Conservation (phyloP, 441 rosid genomes). For the Euphorbia celastroides region DNA sequence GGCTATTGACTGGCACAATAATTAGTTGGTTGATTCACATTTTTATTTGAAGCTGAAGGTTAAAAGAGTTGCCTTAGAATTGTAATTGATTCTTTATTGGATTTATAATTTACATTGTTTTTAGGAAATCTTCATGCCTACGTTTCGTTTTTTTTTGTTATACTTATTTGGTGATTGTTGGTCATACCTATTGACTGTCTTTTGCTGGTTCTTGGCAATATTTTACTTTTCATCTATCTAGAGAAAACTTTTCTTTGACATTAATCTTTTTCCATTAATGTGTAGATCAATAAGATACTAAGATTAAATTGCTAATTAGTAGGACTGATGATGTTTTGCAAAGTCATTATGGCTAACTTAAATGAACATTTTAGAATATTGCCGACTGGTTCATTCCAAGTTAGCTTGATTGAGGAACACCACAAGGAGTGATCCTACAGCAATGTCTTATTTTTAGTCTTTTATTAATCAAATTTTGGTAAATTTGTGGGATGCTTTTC, state of each 20-base stretch:
- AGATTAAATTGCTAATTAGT: background rate
- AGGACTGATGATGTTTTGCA: background rate
- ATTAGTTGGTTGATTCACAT: background rate
- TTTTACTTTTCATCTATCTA: background rate
- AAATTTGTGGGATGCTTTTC: too few relatives aligned
- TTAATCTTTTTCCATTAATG: background rate
- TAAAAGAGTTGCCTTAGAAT: background rate
- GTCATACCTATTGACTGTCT: background rate
- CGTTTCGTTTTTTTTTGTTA: background rate
- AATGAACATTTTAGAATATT: background rate
- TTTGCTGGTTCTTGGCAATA: background rate
- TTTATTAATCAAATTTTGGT: too few relatives aligned
- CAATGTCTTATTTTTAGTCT: background rate
- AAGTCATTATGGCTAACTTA: background rate
- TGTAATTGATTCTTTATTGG: background rate
- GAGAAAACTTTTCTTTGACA: background rate
- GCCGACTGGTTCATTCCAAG: background rate
- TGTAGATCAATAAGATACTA: background rate
- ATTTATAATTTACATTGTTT: background rate
- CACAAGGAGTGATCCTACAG: background rate
- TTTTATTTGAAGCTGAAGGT: background rate
- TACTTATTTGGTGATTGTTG: background rate
- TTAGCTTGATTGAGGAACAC: background rate
- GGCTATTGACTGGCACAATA: background rate
- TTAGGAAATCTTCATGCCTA: background rate